Base-by-base conservation (phyloP, 345 rosid species). In the Brassica rapa region DNA sequence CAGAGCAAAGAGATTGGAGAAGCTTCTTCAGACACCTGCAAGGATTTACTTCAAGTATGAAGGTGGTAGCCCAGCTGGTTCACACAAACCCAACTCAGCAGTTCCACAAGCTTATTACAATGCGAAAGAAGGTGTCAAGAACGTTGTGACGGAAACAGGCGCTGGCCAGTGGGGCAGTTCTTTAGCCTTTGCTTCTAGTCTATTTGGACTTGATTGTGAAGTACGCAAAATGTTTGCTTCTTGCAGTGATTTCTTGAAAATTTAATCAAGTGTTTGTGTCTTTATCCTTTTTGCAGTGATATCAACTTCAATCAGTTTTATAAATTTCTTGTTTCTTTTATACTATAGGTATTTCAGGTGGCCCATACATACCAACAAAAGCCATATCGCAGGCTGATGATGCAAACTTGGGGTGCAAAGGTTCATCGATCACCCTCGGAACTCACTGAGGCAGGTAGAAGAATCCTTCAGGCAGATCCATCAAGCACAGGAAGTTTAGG, bases 131-230 rank as follows among this genome's bases (percentile, higher is more conserved):
- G 97, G 97, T 3, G 39, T 88, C 64, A 94, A 88, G 87, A 94
- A 88, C 33, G 81, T 92, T 55, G 95, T 89, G 15, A 94, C 98
- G 0, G 97, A 94, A 85, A 94, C 97, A 0, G 98, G 98, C 2
- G 98, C 98, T 68, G 98, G 98, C 57, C 98, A 94, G 77, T 94
- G 98, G 98, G 98, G 98, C 67, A 76, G 97, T 70, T 86, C 97
- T 14, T 81, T 94, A 72, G 95, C 97, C 77, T 94, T 94, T 74
- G 93, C 97, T 10, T 87, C 97, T 84, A 88, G 97, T 83, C 87
- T 94, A 8, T 92, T 90, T 46, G 91, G 88, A 33, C 86, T 94
- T 6, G 81, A 69, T 67, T 94, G 97, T n/a, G 93, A 91, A 86
- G 98, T 94, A 83, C 74, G 86, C 9, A 1, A 46, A 21, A 46